phyloP scores from a whole-genome alignment of 2,329 filamentous ascomycete genomes.

The Pseudocercospora ulei region DNA sequence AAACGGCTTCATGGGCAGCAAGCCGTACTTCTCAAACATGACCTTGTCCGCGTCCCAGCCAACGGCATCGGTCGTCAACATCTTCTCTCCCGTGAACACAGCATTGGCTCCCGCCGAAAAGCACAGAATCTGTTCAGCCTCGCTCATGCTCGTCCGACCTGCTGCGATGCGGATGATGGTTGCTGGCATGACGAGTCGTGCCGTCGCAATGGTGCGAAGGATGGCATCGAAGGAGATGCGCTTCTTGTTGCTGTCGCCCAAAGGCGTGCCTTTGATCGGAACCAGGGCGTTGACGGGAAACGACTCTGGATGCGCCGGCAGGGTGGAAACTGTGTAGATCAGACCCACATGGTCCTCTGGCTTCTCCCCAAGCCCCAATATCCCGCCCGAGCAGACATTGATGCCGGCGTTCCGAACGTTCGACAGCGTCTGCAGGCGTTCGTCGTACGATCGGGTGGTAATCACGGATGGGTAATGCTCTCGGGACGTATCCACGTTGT shows the following conservation, averaged over 20 bases:
- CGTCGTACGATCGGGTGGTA: constrained; percentile 76
- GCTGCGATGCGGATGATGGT: constrained; percentile 83
- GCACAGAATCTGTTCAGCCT: constrained; percentile 81
- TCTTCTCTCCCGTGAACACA: constrained; percentile 92
- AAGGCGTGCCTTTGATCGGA: constrained; percentile 78
- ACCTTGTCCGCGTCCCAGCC: constrained; percentile 80
- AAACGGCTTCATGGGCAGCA: constrained; percentile 58
- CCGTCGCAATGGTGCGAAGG: constrained; percentile 73
- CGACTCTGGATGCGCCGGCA: constrained; percentile 75
- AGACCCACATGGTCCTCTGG: constrained; percentile 71
- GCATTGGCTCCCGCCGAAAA: constrained; percentile 88
- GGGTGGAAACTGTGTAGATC: constrained; percentile 68
- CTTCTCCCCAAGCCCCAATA: constrained; percentile 73
- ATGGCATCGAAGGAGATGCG: constrained; percentile 68
- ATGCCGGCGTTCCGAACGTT: constrained; percentile 79
- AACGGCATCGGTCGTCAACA: constrained; percentile 85
- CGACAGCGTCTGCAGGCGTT: constrained; percentile 67
- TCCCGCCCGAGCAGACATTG: constrained; percentile 82
- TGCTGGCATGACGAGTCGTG: constrained; percentile 68
- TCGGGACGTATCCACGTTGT: constrained; percentile 82
- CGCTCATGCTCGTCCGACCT: constrained; percentile 70
- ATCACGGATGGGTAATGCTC: constrained; percentile 84
- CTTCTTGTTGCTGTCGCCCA: constrained; percentile 53
- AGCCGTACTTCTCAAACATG: constrained; percentile 75
- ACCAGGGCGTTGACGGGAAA: constrained; percentile 89